Base-by-base conservation (phyloP, 441 rosid species). In the Manihot esculenta region DNA sequence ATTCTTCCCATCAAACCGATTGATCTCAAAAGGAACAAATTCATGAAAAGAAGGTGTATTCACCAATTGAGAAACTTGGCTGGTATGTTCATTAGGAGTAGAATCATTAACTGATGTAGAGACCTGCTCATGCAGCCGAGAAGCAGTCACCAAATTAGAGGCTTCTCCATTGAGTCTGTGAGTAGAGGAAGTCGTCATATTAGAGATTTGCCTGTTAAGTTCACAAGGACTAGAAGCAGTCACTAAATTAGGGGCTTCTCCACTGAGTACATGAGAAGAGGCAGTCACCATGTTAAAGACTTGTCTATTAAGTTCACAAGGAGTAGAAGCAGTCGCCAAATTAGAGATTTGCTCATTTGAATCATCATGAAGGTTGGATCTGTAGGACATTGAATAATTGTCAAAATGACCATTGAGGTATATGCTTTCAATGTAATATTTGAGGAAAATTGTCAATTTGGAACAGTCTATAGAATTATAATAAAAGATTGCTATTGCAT, bases 1-100 rank as follows among this genome's bases (percentile, higher is more conserved):
- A 76, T 85, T 86, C 78, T 82, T 94, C 75, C 97, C 98, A 81
- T 86, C 84, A 74, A 94, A 91, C 47, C 95, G 90, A 21, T 78
- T 77, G 47, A 81, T 76, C 73, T 86, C 84, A 35, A 84, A 65
- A 33, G 76, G 81, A 44, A 82, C 64, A 80, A 83, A 69, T 56
- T 79, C 77, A 59, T 27, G 75, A 80, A 70, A 7, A 30, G 42
- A 61, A 47, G 68, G 63, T 18, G 75, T 62, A 61, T 70, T 59
- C 53, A 30, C 77, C 70, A 83, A 60, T 49, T 79, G 73, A 57
- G 84, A 67, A 7, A 78, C 64, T 49, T 77, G 86, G 56, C 68
- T 72, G 64, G 55, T 74, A 77, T 78, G 72, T 55, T 75, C 75
- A 66, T 30, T 35, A 35, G 41, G 41, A 35, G 41, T 35, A 35